Base-by-base conservation (phyloP, 1,284 basidiomycete species). In the Rhodotorula sp. region DNA sequence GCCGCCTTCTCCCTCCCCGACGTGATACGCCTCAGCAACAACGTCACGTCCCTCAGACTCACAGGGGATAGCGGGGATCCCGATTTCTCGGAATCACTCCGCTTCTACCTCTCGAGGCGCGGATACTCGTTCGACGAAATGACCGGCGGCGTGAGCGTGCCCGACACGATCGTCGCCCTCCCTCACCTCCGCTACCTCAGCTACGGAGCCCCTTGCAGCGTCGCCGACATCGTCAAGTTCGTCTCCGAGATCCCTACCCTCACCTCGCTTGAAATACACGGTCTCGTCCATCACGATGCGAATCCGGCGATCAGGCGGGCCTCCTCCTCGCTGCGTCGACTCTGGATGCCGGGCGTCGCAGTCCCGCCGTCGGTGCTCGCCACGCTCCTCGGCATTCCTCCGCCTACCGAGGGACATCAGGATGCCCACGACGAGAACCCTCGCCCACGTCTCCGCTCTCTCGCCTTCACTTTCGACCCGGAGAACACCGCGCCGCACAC, bases 381-480 rank as follows among this genome's bases (percentile, higher is more conserved):
- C 10, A 20, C 47, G 1, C 56, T 71, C 5, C 34, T 68, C 31
- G 47, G 15, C 20, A 30, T 46, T 31, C 13, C 46, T 4, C 37
- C 26, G 4, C n/a, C 20, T 2, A 20, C 18, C n/a, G 10, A 16
- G 37, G 37, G 28, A 10, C 11, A 24, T 10, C 9, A n/a, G 2
- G 59, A 50, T 18, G 51, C 47, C 16, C 26, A 4, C 4, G 22
- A 22, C 34, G 11, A 26, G 3, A 26, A 1, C n/a, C 2, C 28
- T 7, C 24, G 8, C 28, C 28, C 59, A 47, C 37, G 15, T 65
- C 30, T 20, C n/a, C 51, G 46, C 40, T 44, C 66, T 10, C 65
- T 71, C 59, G 69, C 62, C 10, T 63, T 69, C 64, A 48, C 61
- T 4, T 69, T 66, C 53, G 68, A 66, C 53, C 52, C 57, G 24